Base-by-base conservation (phyloP, 805 yeast genomes). In the Wickerhamomyces hampshirensis region DNA sequence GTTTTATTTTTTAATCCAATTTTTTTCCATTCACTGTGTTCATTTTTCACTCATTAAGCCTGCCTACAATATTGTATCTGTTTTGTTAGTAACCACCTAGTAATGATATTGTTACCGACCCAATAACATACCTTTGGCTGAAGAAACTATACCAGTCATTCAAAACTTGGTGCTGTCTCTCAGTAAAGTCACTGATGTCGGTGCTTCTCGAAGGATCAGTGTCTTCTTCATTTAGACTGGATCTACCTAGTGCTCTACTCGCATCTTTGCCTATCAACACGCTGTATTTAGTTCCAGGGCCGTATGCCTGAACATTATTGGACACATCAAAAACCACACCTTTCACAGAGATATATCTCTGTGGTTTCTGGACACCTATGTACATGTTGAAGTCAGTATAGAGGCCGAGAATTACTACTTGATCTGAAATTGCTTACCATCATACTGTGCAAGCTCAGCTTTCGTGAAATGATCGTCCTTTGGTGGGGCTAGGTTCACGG, bases 241-340 rank as follows among this genome's bases (percentile, higher is more conserved):
- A 78, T 50, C 79, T 73, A 2, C 84, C 96, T 35, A 86, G 63
- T 3, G 91, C 82, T 39, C 93, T 63, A 23, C 85, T 75, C 16
- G 85, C 84, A 47, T 86, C 96, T 44, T 73, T 75, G 5, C 91
- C 96, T 8, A 78, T 84, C 28, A 86, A 68, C 6, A 68, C 75
- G 50, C 77, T 78, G 58, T 86, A 87, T 16, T 80, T 77, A 41
- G 76, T 73, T 0, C 88, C 89, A 3, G 81, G 80, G 0, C 95
- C 96, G 54, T 86, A 86, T 27, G 79, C 80, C 12, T 71, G 74
- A 10, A 56, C 48, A 51, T 85, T 86, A 31, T 63, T 54, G 0
- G 84, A 71, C 8, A 87, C 96, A 51, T 86, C 96, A 56, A 84
- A 87, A 9, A 87, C 75, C 2, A 68, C 68, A 15, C 95, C 93